Conservation (phyloP, 2,329 filamentous ascomycete genomes). For the Lachnellula arida region DNA sequence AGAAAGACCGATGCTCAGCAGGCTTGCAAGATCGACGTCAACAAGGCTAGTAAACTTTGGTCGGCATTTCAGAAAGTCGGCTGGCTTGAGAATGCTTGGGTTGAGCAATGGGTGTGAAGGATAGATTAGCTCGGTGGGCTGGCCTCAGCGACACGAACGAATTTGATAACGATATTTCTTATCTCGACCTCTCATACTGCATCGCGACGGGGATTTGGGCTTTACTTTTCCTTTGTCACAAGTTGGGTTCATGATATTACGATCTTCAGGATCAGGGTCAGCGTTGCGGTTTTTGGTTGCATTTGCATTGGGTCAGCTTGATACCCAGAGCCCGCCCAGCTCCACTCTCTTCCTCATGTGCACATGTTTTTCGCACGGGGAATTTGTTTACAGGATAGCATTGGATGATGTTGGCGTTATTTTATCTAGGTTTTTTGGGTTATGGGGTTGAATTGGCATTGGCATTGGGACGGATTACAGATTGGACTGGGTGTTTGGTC, state of each 20-base stretch:
- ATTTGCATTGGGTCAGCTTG: slow-evolving; percentile 29
- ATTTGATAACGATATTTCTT: slow-evolving; percentile 13
- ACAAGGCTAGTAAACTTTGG: slow-evolving; percentile 93
- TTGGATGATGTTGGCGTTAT: background rate
- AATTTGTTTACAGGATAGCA: background rate
- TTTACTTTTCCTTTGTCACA: slow-evolving; percentile 20
- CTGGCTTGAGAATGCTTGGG: slow-evolving; percentile 55
- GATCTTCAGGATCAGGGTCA: slow-evolving; percentile 6
- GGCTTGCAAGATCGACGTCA: slow-evolving; percentile 97
- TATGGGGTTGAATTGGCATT: background rate
- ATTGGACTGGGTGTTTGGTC: background rate
- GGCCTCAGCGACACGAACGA: slow-evolving; percentile 4
- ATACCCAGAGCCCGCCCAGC: slow-evolving; percentile 32
- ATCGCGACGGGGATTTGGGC: slow-evolving; percentile 20
- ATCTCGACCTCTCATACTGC: slow-evolving; percentile 12
- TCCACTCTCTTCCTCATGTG: slow-evolving; percentile 22
- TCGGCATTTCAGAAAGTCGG: slow-evolving; percentile 81
- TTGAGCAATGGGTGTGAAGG: slow-evolving; percentile 19
- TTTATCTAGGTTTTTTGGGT: background rate
- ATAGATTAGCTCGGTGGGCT: slow-evolving; percentile 5
- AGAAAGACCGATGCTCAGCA: slow-evolving; percentile 94
- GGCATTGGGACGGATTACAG: background rate
- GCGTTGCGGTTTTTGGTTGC: slow-evolving; percentile 13
- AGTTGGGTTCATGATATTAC: slow-evolving; percentile 10
- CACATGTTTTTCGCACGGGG: slow-evolving; percentile 1